phyloP scores from a whole-genome alignment of 139 green algal genomes.

The Volvox africanus region DNA sequence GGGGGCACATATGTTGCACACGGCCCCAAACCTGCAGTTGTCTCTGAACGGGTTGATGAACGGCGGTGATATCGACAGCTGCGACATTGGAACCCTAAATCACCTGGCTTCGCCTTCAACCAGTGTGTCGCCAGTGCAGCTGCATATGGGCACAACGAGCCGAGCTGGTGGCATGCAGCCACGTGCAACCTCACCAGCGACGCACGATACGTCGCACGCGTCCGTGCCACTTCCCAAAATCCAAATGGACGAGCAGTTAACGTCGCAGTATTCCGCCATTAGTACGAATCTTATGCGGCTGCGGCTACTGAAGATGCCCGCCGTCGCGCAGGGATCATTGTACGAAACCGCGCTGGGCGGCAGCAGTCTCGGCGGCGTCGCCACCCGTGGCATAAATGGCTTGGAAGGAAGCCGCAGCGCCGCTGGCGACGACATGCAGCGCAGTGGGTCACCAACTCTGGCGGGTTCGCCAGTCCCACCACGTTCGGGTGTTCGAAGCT shows the following conservation, averaged over 20 bases:
- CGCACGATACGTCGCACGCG: not conserved
- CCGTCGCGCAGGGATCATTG: not conserved
- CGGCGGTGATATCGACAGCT: too few species aligned
- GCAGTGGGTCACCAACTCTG: not conserved
- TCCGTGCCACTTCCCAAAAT: not conserved
- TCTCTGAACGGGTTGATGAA: too few species aligned
- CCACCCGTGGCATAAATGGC: not conserved
- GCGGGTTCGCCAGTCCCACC: not conserved
- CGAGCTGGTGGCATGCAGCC: too few species aligned
- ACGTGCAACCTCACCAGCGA: too few species aligned
- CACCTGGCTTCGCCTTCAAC: too few species aligned
- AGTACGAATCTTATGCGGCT: not conserved
- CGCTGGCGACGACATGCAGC: not conserved
- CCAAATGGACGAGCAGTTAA: not conserved
- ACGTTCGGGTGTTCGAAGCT: slow-evolving; percentile 6
- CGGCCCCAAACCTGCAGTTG: too few species aligned
- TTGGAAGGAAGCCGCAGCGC: not conserved
- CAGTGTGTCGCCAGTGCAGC: too few species aligned
- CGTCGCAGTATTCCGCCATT: not conserved
- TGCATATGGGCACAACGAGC: too few species aligned
- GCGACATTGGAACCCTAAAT: too few species aligned
- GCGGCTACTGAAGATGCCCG: not conserved
- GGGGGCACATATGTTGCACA: too few species aligned
- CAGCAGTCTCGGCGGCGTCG: too few species aligned
- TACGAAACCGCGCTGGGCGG: not conserved